phyloP scores from a whole-genome alignment of 2,329 filamentous ascomycete genomes.

The Colletotrichum somersetense region DNA sequence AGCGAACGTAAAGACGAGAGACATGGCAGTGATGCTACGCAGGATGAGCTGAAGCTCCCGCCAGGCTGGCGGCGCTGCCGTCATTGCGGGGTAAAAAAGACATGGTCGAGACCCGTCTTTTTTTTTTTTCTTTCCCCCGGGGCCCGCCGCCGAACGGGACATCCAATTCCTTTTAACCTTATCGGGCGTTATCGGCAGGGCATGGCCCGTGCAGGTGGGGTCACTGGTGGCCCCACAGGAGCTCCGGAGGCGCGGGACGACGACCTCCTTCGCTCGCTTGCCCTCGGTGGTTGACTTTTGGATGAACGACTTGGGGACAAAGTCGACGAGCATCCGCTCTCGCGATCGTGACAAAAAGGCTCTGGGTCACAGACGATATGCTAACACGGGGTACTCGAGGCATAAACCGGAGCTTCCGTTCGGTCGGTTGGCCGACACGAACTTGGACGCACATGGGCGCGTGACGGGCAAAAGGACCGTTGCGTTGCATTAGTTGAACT shows the following conservation, averaged over 20 bases:
- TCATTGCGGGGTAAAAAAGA: constrained; percentile 40
- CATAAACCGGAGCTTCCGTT: no score
- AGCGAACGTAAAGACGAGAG: background rate
- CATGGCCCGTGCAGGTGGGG: background rate
- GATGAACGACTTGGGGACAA: no score
- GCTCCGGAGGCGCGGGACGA: constrained; percentile 16
- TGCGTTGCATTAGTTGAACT: no score
- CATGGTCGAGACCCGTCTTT: background rate
- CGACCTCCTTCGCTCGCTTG: background rate
- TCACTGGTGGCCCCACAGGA: constrained; percentile 20
- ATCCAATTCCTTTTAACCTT: background rate
- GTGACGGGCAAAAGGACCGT: no score
- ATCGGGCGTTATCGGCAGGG: constrained; percentile 24
- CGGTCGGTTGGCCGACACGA: no score
- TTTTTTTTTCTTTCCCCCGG: no score
- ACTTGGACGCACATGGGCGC: no score
- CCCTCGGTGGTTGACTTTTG: no score
- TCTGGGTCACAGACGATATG: no score
- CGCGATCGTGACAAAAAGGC: no score
- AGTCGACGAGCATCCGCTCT: background rate
- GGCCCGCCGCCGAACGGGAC: background rate
- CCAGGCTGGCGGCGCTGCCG: background rate
- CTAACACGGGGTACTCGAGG: no score
- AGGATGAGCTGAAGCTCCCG: background rate
- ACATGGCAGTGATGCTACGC: background rate